phyloP scores from a whole-genome alignment of 371 early-diverging fungal species.

The Amoeboaphelidium occidentale region DNA sequence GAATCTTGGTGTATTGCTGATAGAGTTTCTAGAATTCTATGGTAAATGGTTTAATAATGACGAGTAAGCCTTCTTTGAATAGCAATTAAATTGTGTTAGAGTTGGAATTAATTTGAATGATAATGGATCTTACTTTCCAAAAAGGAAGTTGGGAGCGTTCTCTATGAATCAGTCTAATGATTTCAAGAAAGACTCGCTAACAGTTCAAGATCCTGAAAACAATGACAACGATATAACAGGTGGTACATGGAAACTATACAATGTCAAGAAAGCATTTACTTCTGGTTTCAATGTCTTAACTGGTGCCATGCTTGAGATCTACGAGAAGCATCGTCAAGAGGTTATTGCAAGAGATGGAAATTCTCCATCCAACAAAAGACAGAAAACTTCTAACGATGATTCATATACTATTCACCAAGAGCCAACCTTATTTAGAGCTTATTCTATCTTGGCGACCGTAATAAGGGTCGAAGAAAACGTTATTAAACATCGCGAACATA shows the following conservation, averaged over 20 bases:
- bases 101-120: not conserved
- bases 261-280: not conserved
- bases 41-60: constrained; percentile 49
- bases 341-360: no score
- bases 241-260: not conserved
- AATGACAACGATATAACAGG: not conserved
- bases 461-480: not conserved
- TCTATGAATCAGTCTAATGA: not conserved
- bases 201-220: not conserved
- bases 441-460: not conserved
- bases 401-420: not conserved
- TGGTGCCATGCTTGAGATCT: not conserved
- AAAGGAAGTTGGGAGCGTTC: no score
- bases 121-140: not conserved
- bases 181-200: not conserved
- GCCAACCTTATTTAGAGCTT: not conserved
- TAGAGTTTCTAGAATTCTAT: constrained; percentile 88
- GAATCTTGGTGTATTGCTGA: constrained; percentile 68
- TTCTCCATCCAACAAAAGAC: not conserved
- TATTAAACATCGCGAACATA: not conserved
- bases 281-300: not conserved
- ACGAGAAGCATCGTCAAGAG: no score
- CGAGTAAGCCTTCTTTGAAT: no score
- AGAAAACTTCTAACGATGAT: not conserved
- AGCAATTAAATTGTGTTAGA: no score